Base-by-base conservation (phyloP, 2,329 filamentous ascomycete species). In the Trichophyton verrucosum region DNA sequence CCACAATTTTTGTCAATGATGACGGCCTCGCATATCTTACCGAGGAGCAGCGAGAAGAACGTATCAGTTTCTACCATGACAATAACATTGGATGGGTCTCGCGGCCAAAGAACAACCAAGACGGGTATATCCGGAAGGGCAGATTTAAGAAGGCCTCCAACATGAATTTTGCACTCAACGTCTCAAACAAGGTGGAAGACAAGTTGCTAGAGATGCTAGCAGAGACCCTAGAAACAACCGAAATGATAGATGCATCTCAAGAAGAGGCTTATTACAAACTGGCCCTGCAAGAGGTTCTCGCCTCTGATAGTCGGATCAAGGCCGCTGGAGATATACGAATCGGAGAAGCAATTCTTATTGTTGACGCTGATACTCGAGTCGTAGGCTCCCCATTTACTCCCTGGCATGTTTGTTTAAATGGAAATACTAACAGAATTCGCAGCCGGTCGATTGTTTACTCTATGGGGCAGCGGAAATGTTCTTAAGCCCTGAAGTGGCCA, bases 291-390 rank as follows among this genome's bases (percentile, higher is more conserved):
- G 75, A 81, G 44, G 80, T 84, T n/a, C 20, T 76, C 82, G 46
- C 74, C 72, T 8, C 75, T 78, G 53, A 81, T 82, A 13, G 72
- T 84, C 27, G 74, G 77, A 60, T 81, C 82, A 66, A 78, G 81
- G 89, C 89, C 17, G 88, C 90, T 69, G 90, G 89, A 64, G 91
- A 94, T 72, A 86, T 95, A 66, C 88, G 89, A 58, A 78, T 95
- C 22, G 90, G 90, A 61, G 89, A 95, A 74, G 91, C 84, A 66
- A 86, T 88, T 60, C 75, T 88, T 15, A 77, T 88, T 58, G 81
- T 88, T 61, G 85, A 88, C 69, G 86, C 82, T 1, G 85, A 88
- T 66, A 88, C 86, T 3, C 80, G 85, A 68, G 83, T 88, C 55
- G 62, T 62, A 64, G 7, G 62, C 15, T 44, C 40, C 40, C 40